phyloP scores from a whole-genome alignment of 1,284 basidiomycete genomes.

The Abortiporus biennis region DNA sequence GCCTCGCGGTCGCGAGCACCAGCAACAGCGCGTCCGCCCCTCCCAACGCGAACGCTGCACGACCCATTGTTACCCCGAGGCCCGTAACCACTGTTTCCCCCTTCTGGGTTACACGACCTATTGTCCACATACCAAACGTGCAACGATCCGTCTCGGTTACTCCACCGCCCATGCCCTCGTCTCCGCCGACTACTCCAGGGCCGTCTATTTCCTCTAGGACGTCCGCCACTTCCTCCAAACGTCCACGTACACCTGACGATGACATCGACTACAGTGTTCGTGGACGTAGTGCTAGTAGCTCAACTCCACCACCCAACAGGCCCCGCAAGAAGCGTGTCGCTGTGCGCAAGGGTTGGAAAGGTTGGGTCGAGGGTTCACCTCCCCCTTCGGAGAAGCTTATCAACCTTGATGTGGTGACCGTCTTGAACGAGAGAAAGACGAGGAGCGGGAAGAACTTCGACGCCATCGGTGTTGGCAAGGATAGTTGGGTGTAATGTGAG shows the following conservation, averaged over 20 bases:
- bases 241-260: slow-evolving; percentile 61
- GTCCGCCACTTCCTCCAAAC: slow-evolving; percentile 72
- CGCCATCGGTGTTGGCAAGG: slow-evolving; percentile 53
- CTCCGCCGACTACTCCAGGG: slow-evolving; percentile 64
- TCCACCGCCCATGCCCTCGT: slow-evolving; percentile 60
- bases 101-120: slow-evolving; percentile 60
- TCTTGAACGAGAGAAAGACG: slow-evolving; percentile 59
- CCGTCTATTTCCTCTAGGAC: slow-evolving; percentile 66
- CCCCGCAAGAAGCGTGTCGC: slow-evolving; percentile 63
- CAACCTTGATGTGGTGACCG: slow-evolving; percentile 62
- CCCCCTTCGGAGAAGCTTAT: slow-evolving; percentile 75
- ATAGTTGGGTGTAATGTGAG: slow-evolving; percentile 40
- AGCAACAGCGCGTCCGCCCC: slow-evolving; percentile 14
- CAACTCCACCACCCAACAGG: slow-evolving; percentile 17
- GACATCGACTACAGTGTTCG: slow-evolving; percentile 17
- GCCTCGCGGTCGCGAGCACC: slow-evolving; percentile 8
- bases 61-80: slow-evolving; percentile 11
- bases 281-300: slow-evolving; percentile 20
- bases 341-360: slow-evolving; percentile 78
- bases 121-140: slow-evolving; percentile 59
- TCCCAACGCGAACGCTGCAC: slow-evolving; percentile 13
- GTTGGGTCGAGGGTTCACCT: slow-evolving; percentile 79
- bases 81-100: slow-evolving; percentile 30
- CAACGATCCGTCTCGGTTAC: slow-evolving; percentile 69
- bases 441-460: slow-evolving; percentile 79